These are phyloP conservation scores for Shiraia bambusicola DNA, from an alignment of 2,329 filamentous ascomycete genomes.

Conservation along the genomic window DNA sequence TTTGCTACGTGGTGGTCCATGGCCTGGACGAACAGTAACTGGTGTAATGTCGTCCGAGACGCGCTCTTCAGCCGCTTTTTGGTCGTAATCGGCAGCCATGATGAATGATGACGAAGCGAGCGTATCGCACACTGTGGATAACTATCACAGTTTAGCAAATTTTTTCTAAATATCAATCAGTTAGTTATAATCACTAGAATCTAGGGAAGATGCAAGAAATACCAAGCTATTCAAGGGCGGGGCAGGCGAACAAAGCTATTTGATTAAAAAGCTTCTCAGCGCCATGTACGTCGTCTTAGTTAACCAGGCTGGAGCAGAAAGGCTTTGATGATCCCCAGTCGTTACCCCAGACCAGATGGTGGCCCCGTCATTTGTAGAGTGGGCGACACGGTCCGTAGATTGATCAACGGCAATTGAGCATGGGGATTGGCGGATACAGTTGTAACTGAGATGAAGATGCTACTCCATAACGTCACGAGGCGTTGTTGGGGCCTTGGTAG, in stretches of 20 bases:
- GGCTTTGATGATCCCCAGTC: not conserved
- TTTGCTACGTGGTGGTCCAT: slow-evolving; percentile 21
- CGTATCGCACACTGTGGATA: not conserved
- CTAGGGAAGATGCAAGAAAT: slow-evolving; percentile 1
- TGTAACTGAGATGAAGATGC: slow-evolving; percentile 4
- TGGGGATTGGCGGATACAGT: slow-evolving; percentile 3
- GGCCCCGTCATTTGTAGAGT: not conserved
- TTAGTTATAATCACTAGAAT: not conserved
- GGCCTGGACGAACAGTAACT: slow-evolving; percentile 11
- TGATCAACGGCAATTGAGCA: not conserved
- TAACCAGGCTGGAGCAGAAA: not conserved
- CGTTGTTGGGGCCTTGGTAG: not conserved
- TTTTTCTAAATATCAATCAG: not conserved
- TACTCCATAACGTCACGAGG: slow-evolving; percentile 7
- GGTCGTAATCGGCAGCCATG: slow-evolving; percentile 23
- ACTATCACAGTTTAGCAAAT: not conserved
- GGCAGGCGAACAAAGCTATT: slow-evolving; percentile 11
- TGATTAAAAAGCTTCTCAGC: slow-evolving; percentile 12
- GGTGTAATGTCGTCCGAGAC: slow-evolving; percentile 27
- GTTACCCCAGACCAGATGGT: slow-evolving; percentile 7
- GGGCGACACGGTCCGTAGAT: slow-evolving; percentile 6
- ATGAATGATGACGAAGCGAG: slow-evolving; percentile 7
- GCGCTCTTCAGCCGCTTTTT: slow-evolving; percentile 23
- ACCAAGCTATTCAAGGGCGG: slow-evolving; percentile 4
- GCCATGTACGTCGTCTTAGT: slow-evolving; percentile 12